Evolutionary conservation across 2,329 filamentous ascomycete genomes (phyloP).

Genomic region (Monosporascus sp.): DNA sequence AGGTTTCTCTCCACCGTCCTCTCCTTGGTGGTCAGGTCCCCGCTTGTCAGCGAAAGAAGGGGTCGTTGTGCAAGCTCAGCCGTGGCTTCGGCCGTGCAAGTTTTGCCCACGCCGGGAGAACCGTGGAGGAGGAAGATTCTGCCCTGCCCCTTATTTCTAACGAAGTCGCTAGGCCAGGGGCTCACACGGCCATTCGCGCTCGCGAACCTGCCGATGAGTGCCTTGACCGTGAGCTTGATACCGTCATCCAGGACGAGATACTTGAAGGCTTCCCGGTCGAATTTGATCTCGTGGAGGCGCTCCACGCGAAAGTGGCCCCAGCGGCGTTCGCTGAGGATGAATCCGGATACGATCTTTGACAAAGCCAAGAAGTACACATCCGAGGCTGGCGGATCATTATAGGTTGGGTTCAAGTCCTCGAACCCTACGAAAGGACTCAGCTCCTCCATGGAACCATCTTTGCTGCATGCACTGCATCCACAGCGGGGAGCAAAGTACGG

Average conservation of each 20-base stretch:
- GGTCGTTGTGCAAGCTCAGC: constrained; percentile 46
- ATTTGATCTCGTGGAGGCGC: constrained; percentile 33
- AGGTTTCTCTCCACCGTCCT: constrained; percentile 37
- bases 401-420: constrained; percentile 33
- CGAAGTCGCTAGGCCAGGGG: constrained; percentile 42
- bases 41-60: constrained; percentile 45
- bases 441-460: constrained; percentile 11
- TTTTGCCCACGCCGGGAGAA: constrained; percentile 52
- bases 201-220: constrained; percentile 43
- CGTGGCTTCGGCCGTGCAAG: constrained; percentile 50
- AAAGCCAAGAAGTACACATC: constrained; percentile 41
- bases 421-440: constrained; percentile 34
- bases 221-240: constrained; percentile 42
- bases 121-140: constrained; percentile 48
- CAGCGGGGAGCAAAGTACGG: constrained; percentile 38
- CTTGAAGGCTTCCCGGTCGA: constrained; percentile 45
- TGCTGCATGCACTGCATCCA: constrained; percentile 33
- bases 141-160: constrained; percentile 46
- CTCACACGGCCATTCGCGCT: constrained; percentile 32
- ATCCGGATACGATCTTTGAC: constrained; percentile 40
- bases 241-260: constrained; percentile 44
- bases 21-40: constrained; percentile 39
- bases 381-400: constrained; percentile 30
- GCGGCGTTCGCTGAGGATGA: constrained; percentile 38
- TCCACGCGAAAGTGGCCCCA: constrained; percentile 40